phyloP scores from a whole-genome alignment of 2,329 filamentous ascomycete genomes.

The Colletotrichum musae region DNA sequence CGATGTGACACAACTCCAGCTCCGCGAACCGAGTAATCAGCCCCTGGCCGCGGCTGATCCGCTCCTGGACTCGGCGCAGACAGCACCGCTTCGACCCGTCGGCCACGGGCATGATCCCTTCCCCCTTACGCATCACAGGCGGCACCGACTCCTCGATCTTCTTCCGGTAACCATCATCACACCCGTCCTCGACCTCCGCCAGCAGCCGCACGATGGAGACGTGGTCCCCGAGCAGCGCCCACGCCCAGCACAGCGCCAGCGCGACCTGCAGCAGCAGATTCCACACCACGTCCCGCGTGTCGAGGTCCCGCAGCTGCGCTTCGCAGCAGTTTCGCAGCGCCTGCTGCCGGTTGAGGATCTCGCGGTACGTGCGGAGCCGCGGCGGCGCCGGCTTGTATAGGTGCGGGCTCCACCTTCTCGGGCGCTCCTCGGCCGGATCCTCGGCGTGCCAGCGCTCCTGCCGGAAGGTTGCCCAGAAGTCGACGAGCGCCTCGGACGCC shows the following conservation, averaged over 20 bases:
- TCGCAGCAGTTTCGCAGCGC: constrained; percentile 35
- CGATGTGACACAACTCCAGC: constrained; percentile 25
- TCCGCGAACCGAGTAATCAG: constrained; percentile 29
- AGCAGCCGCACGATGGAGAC: constrained; percentile 21
- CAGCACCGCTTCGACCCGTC: background rate
- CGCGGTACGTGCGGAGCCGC: constrained; percentile 36
- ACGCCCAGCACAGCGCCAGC: constrained; percentile 33
- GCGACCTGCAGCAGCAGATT: constrained; percentile 33
- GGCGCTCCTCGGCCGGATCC: constrained; percentile 16
- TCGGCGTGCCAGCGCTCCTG: constrained; percentile 34
- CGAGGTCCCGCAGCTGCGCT: constrained; percentile 19
- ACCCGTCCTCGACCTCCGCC: constrained; percentile 15
- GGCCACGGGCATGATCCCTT: constrained; percentile 22
- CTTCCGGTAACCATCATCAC: background rate
- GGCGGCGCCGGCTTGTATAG: constrained; percentile 19
- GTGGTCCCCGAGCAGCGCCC: constrained; percentile 26
- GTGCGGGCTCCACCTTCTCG: constrained; percentile 23
- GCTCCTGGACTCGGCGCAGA: constrained; percentile 26
- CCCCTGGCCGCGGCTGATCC: constrained; percentile 26
- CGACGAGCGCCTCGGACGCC: background rate
- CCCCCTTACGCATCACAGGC: constrained; percentile 20
- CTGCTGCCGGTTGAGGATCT: constrained; percentile 41
- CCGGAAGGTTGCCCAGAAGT: constrained; percentile 22
- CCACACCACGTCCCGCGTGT: constrained; percentile 19
- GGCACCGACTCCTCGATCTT: constrained; percentile 15